Base-by-base conservation (phyloP, 148 eudicot genomes). In the Hydrangea macrophylla region DNA sequence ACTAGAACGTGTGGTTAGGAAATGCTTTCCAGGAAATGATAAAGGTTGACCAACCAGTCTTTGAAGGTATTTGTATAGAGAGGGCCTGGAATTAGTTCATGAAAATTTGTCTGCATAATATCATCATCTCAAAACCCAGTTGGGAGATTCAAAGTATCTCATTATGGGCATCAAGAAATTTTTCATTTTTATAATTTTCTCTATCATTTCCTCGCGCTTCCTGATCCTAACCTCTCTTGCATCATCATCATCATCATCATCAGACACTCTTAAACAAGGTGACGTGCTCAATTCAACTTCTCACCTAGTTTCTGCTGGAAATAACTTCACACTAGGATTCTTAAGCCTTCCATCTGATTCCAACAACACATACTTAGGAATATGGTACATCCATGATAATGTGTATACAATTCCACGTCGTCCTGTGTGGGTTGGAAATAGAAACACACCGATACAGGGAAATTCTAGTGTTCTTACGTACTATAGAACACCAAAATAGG, bases 401-500 rank as follows among this genome's bases (percentile, higher is more conserved):
- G n/a, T n/a, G n/a, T 30, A 9, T 7, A 35, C 5, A 9, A 15
- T 7, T 7, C n/a, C n/a, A n/a, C 9, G 36, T 3, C 7, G 31
- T 28, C n/a, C 35, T 1, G 61, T 30, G 9, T 58, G 61, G 61
- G 9, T 30, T 28, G 61, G 37, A 35, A 58, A 58, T 37, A 58
- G 61, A 31, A 30, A 58, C 61, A 3, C 7, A 17, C 61, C 61
- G 0, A 58, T 58, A 27, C 1, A 17, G 0, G 6, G 31, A 22
- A 58, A 58, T 18, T 58, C 61, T 58, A 37, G 61, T 28, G 23
- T 58, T 30, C 23, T 58, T 2, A 58, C 61, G n/a, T n/a, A n/a
- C n/a, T n/a, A n/a, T n/a, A n/a, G n/a, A n/a, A n/a, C n/a, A n/a
- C n/a, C n/a, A n/a, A n/a, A n/a, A n/a, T n/a, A n/a, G n/a, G n/a